Base-by-base conservation (phyloP, 495 filamentous ascomycete genomes). In the Penicillium steckii region DNA sequence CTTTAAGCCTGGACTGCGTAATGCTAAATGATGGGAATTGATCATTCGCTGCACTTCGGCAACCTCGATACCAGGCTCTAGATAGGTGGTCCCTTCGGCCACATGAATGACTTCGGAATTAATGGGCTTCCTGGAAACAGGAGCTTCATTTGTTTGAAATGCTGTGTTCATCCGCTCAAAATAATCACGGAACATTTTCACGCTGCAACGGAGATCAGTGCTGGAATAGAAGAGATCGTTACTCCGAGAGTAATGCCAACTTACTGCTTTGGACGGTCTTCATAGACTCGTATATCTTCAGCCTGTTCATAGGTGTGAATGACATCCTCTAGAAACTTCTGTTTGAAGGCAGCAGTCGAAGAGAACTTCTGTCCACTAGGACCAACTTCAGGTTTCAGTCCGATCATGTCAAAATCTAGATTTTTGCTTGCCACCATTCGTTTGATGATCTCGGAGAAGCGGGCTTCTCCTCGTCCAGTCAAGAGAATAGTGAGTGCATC, bases 11-110 rank as follows among this genome's bases (percentile, higher is more conserved):
- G 72, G 63, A 32, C 66, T 75, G 45, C 74, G 74, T 30, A 52
- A 56, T 27, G 70, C 55, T 41, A 86, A 62, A 61, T 97, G 97
- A 71, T 97, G 93, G 12, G 78, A 75, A 64, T 96, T 93, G 71
- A 97, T 86, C 76, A 96, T 85, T 41, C 85, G 83, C 70, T 97
- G 91, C 30, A 96, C 82, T 66, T 95, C 87, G 10, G 87, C 85
- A 23, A 90, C 77, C 72, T 99, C 94, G 24, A 80, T 76, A 44
- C 90, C 81, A 10, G 93, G 91, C 55, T 95, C 87, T n/a, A 99
- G 85, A 37, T 74, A 82, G 19, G 79, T 85, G 35, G 80, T 78
- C 50, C 80, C 76, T 64, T 97, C 94, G 1, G 85, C 76, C 19
- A 99, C 94, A 65, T 90, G 90, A 37, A 97, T 81, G 21, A 97